Conservation (phyloP, 805 yeast species). For the Blastobotrys robertii region DNA sequence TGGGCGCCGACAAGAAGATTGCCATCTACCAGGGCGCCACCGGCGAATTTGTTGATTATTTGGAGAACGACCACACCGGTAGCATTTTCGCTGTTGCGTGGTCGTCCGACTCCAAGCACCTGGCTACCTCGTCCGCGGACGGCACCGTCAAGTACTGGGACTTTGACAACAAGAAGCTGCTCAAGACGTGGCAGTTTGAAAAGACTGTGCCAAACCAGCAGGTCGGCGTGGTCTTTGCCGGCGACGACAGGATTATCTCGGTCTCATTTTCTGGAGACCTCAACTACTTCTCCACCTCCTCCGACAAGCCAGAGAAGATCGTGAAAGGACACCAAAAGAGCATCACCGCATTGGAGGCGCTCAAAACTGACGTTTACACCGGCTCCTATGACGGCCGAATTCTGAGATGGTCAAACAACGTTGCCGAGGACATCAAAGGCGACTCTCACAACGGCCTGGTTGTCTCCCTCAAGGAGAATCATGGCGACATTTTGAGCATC, state of each 20-base stretch:
- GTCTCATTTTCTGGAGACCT: constrained; percentile 66
- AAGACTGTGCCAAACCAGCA: constrained; percentile 50
- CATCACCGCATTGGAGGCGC: constrained; percentile 48
- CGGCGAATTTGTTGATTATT: constrained; percentile 56
- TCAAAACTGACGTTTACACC: constrained; percentile 31
- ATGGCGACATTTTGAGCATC: constrained; percentile 37
- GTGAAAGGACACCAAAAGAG: constrained; percentile 76
- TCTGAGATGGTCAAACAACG: constrained; percentile 43
- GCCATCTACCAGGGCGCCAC: constrained; percentile 78
- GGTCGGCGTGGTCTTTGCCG: constrained; percentile 68
- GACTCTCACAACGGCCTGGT: background rate
- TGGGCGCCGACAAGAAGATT: constrained; percentile 74
- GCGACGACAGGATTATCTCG: constrained; percentile 47
- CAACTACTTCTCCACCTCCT: constrained; percentile 40
- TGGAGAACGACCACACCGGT: constrained; percentile 48
- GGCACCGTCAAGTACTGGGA: constrained; percentile 60
- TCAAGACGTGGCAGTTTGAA: constrained; percentile 41
- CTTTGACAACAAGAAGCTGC: constrained; percentile 33
- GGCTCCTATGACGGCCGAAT: constrained; percentile 82
- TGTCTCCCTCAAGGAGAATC: constrained; percentile 13
- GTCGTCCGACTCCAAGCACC: constrained; percentile 43
- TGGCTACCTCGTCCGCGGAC: constrained; percentile 83
- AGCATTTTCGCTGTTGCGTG: constrained; percentile 76
- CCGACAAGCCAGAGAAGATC: constrained; percentile 28
- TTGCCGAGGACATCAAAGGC: constrained; percentile 20